Conservation (phyloP, 345 rosid species). For the Pseudoturritis turrita region DNA sequence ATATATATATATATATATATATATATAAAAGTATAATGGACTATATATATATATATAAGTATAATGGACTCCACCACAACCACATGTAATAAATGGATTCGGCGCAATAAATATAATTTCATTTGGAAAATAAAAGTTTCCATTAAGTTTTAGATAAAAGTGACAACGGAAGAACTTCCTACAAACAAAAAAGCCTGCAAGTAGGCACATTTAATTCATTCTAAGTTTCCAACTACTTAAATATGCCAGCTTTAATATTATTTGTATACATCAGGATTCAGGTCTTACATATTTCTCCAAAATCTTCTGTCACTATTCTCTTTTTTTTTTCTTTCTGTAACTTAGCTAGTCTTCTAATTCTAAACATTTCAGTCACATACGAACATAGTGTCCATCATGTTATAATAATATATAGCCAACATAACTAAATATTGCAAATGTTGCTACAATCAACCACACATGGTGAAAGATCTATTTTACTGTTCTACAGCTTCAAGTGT, state of each 20-base stretch:
- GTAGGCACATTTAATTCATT: constrained; percentile 11
- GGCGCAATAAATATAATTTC: constrained; percentile 21
- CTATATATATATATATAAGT: neutral
- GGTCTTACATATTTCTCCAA: neutral
- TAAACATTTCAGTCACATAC: neutral
- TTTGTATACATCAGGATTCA: neutral
- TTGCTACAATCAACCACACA: neutral
- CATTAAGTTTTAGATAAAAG: neutral
- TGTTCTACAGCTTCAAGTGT: neutral
- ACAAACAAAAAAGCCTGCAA: neutral
- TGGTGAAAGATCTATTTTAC: neutral
- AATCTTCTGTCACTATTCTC: neutral
- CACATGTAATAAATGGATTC: constrained; percentile 2
- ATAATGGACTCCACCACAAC: constrained; percentile 9
- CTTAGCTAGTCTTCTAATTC: neutral
- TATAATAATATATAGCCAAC: neutral
- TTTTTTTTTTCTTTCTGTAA: neutral
- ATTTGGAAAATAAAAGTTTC: neutral
- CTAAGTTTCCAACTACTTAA: constrained; percentile 16
- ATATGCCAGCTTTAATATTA: neutral
- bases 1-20: no score
- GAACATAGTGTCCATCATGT: neutral
- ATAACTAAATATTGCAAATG: neutral
- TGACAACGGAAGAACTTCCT: neutral
- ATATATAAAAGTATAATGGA: no score